Base-by-base conservation (phyloP, 2,329 filamentous ascomycete genomes). In the Colletotrichum sp. region DNA sequence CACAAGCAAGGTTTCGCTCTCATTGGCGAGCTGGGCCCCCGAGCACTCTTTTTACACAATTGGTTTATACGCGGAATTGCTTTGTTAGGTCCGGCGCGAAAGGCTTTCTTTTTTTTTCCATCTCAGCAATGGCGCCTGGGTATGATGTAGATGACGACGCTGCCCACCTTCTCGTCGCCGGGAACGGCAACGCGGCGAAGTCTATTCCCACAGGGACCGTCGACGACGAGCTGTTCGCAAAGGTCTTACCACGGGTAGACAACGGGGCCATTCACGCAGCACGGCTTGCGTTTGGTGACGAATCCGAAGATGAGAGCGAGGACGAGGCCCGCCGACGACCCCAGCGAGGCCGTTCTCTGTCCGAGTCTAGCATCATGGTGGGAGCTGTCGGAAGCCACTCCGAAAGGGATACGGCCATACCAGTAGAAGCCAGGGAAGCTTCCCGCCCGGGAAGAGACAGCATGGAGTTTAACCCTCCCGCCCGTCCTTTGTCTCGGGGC, bases 161-260 rank as follows among this genome's bases (percentile, higher is more conserved):
- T 18, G n/a, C 65, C 18, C 55, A 39, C 56, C 71, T 65, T 58
- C 13, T 4, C 16, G 43, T 32, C 28, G 60, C 70, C 58, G 70
- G 43, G 28, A 73, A 68, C 28, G 70, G 70, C 43, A 65, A 69
- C 34, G 28, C 32, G 8, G 16, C 58, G n/a, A 60, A 75, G 58
- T n/a, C 58, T 58, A 30, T 75, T 60, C 43, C 70, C 16, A 36
- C 39, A 16, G 73, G 73, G 22, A 43, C 64, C 28, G 58, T 73
- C 70, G 73, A 75, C 58, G 73, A 73, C 56, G 70, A 73, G 27
- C 43, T 75, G 28, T 27, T 75, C 27, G 48, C 73, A 16, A 62
- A 48, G 39, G 64, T 75, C 12, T 25, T 75, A 16, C 73, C 73
- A 10, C 73, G 70, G 5, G 64, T 64, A 30, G 70, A 75, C 58